These are phyloP conservation scores for Hyphochytrium catenoides DNA, from an alignment of 352 stramenopile species.

Conservation along the genomic window DNA sequence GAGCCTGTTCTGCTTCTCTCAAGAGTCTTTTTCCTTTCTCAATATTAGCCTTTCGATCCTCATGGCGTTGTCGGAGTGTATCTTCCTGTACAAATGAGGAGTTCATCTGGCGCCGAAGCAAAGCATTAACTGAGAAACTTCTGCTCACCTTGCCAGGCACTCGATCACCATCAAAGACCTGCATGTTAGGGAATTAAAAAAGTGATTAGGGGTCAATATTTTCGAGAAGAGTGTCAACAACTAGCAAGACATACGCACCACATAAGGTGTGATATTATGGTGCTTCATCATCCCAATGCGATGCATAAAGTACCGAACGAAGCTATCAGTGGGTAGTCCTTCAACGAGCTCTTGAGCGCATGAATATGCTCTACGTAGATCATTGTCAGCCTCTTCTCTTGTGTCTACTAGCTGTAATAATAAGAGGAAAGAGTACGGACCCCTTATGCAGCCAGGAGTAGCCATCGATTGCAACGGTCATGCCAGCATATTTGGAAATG, in stretches of 20 bases:
- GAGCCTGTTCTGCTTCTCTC: too few relatives aligned
- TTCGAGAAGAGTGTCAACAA: too few relatives aligned
- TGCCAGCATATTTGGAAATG: constrained; percentile 19
- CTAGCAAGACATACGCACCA: too few relatives aligned
- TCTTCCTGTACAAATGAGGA: too few relatives aligned
- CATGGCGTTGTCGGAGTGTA: too few relatives aligned
- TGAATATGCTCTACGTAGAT: constrained; percentile 28
- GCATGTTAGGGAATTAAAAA: constrained; percentile 23
- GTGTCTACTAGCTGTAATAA: too few relatives aligned
- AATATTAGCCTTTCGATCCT: too few relatives aligned
- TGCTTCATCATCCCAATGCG: constrained; percentile 30
- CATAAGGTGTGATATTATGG: constrained; percentile 23
- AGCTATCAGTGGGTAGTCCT: constrained; percentile 26
- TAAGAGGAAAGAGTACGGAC: constrained; percentile 14
- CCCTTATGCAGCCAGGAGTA: constrained; percentile 54
- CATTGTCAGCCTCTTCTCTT: too few relatives aligned
- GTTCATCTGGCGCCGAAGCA: too few relatives aligned
- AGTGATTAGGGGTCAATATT: too few relatives aligned
- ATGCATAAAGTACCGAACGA: constrained; percentile 40
- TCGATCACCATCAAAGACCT: constrained; percentile 45
- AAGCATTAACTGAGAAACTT: too few relatives aligned
- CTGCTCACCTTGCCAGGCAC: constrained; percentile 47
- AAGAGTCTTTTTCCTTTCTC: too few relatives aligned
- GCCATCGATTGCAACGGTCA: constrained; percentile 34
- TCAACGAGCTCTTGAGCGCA: constrained; percentile 43